Percentiles rank a stretch among this genome's conserved stretches.
These are phyloP conservation scores for Leccinum ochraceum DNA, from an alignment of 768 basidiomycete genomes.

Conservation along the genomic window DNA sequence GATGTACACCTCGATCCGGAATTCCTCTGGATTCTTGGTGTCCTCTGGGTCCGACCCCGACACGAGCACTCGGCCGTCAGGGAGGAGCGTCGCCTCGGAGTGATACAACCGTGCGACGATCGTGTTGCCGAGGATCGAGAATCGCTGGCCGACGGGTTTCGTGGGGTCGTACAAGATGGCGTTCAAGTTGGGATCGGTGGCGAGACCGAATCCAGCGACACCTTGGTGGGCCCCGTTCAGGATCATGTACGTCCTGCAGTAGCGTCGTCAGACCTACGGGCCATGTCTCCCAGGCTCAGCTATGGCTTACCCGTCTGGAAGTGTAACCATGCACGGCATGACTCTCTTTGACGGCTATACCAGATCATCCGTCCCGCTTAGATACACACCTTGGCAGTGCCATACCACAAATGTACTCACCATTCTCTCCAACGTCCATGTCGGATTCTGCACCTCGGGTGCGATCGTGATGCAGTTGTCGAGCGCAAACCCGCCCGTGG, in stretches of 20 bases:
- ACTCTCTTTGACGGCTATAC: slow-evolving; percentile 68
- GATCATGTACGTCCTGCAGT: slow-evolving; percentile 67
- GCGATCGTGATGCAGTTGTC: slow-evolving; percentile 74
- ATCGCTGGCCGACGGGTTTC: too few species aligned
- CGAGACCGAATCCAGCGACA: too few species aligned
- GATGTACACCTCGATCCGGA: too few species aligned
- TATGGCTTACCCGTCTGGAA: slow-evolving; percentile 44
- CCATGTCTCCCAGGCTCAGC: background rate
- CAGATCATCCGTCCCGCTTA: background rate
- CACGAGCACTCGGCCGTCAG: too few species aligned
- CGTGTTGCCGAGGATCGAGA: too few species aligned
- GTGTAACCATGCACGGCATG: slow-evolving; percentile 71
- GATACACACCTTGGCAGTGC: background rate
- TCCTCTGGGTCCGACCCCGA: too few species aligned
- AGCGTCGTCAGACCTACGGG: background rate
- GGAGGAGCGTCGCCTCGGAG: too few species aligned
- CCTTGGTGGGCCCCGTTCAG: too few species aligned
- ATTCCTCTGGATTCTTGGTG: too few species aligned
- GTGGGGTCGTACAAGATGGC: too few species aligned
- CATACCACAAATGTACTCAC: slow-evolving; percentile 38
- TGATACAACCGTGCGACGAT: too few species aligned
- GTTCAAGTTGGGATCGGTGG: too few species aligned
- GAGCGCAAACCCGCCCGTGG: slow-evolving; percentile 47
- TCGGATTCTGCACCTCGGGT: slow-evolving; percentile 61
- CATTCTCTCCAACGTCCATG: slow-evolving; percentile 80